Percentiles rank a stretch among this genome's conserved stretches.
phyloP scores from a whole-genome alignment of 1,139 yeast species.

The Debaryomyces nepalensis region DNA sequence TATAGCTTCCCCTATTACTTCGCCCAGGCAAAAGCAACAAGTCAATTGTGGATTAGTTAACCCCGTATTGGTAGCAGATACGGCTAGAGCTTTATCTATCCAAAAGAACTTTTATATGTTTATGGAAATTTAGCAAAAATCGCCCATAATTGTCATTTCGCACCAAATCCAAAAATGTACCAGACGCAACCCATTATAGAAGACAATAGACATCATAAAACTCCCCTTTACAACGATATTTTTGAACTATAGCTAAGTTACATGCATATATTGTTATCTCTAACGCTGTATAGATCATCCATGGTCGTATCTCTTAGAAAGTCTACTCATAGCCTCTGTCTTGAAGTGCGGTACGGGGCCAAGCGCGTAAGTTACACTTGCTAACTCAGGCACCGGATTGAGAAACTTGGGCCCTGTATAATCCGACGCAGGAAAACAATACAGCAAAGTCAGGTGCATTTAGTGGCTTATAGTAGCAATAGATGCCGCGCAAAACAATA shows the following conservation, averaged over 20 bases:
- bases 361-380: not conserved
- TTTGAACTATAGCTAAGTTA: too few relatives aligned
- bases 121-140: not conserved
- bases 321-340: too few relatives aligned
- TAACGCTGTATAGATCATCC: not conserved
- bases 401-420: not conserved
- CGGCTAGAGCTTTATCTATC: not conserved
- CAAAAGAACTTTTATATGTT: slow-evolving; percentile 1
- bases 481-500: too few relatives aligned
- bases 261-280: too few relatives aligned
- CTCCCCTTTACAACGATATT: too few relatives aligned
- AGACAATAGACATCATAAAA: too few relatives aligned
- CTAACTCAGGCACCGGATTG: not conserved
- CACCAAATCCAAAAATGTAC: not conserved
- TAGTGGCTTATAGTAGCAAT: not conserved
- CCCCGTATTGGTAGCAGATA: not conserved
- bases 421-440: not conserved
- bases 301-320: too few relatives aligned
- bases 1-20: too few relatives aligned
- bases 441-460: not conserved
- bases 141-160: not conserved
- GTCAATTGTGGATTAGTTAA: too few relatives aligned
- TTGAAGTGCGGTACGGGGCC: not conserved
- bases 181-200: not conserved
- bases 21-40: too few relatives aligned